Evolutionary conservation across 805 yeast species (phyloP).

Genomic region (Ogataea paradorogensis): DNA sequence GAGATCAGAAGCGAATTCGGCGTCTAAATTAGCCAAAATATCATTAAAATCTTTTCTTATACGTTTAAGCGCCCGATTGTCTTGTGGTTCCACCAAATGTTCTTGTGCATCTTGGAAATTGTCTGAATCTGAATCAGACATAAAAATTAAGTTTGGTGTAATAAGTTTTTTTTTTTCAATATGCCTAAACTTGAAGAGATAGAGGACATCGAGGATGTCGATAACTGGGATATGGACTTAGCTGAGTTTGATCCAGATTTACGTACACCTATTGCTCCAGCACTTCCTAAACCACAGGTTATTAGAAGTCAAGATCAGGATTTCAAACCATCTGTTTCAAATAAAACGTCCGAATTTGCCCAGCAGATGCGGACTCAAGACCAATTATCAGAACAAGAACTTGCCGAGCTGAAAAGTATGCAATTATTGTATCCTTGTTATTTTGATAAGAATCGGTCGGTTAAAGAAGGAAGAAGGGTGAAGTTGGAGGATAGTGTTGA

Average conservation of each 20-base stretch:
- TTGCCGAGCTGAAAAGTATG: slow-evolving; percentile 62
- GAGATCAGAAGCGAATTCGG: slow-evolving; percentile 51
- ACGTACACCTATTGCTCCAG: slow-evolving; percentile 69
- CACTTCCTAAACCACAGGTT: slow-evolving; percentile 54
- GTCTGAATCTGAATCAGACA: slow-evolving; percentile 11
- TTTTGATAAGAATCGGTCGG: slow-evolving; percentile 76
- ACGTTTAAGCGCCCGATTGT: slow-evolving; percentile 5
- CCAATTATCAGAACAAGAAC: slow-evolving; percentile 50
- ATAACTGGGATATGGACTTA: slow-evolving; percentile 88
- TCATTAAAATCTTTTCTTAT: slow-evolving; percentile 17
- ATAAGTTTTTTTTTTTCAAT: background rate
- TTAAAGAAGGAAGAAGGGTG: slow-evolving; percentile 82
- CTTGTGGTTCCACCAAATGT: slow-evolving; percentile 2
- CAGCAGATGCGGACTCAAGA: slow-evolving; percentile 16
- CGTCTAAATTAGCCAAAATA: slow-evolving; percentile 42
- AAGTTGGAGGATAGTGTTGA: slow-evolving; percentile 63
- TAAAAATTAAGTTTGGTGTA: slow-evolving; percentile 1
- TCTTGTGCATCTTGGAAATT: slow-evolving; percentile 14
- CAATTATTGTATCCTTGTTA: slow-evolving; percentile 88
- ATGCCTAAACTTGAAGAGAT: slow-evolving; percentile 76
- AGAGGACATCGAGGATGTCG: slow-evolving; percentile 78
- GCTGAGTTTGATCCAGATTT: slow-evolving; percentile 82
- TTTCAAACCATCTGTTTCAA: background rate
- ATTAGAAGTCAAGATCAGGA: slow-evolving; percentile 25
- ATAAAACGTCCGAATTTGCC: slow-evolving; percentile 12